Percentiles rank a stretch among this genome's conserved stretches.
These are phyloP conservation scores for Endocladia muricata DNA, from an alignment of 31 red algal genomes.

Conservation along the genomic window DNA sequence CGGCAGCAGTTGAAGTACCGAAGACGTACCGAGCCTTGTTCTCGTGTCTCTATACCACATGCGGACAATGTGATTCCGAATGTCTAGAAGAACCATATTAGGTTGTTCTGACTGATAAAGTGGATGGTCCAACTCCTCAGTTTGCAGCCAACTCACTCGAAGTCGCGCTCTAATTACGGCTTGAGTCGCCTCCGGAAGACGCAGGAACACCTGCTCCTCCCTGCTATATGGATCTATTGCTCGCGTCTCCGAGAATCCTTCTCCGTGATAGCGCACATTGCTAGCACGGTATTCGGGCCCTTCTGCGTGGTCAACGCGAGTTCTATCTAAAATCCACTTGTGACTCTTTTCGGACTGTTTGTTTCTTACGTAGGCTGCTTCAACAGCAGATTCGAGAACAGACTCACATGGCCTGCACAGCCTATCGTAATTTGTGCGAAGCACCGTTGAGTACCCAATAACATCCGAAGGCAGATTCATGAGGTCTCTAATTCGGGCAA, in stretches of 20 bases:
- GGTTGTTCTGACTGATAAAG: conserved; percentile 29
- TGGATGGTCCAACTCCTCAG: conserved; percentile 44
- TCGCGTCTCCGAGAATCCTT: background rate
- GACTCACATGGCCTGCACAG: conserved; percentile 30
- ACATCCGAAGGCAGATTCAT: conserved; percentile 31
- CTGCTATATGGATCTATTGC: background rate
- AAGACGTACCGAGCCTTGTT: conserved; percentile 9
- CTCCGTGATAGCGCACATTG: background rate
- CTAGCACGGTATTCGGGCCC: conserved; percentile 8
- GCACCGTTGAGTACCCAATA: conserved; percentile 19
- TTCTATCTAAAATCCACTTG: background rate
- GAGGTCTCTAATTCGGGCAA: conserved; percentile 42
- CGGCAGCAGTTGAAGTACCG: conserved; percentile 43
- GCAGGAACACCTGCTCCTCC: conserved; percentile 18
- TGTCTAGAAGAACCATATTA: conserved; percentile 52
- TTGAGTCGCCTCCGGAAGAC: conserved; percentile 39
- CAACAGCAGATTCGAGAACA: conserved; percentile 30
- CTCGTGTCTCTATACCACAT: conserved; percentile 74
- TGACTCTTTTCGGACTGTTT: background rate
- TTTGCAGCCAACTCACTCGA: conserved; percentile 57
- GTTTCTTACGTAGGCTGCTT: background rate
- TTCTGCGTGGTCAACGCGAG: background rate
- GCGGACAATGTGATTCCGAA: conserved; percentile 93
- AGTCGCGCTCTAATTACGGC: conserved; percentile 66
- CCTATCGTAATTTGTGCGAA: conserved; percentile 36